Evolutionary conservation across 2,329 filamentous ascomycete genomes (phyloP).

Genomic region (Ascochyta lentis): DNA sequence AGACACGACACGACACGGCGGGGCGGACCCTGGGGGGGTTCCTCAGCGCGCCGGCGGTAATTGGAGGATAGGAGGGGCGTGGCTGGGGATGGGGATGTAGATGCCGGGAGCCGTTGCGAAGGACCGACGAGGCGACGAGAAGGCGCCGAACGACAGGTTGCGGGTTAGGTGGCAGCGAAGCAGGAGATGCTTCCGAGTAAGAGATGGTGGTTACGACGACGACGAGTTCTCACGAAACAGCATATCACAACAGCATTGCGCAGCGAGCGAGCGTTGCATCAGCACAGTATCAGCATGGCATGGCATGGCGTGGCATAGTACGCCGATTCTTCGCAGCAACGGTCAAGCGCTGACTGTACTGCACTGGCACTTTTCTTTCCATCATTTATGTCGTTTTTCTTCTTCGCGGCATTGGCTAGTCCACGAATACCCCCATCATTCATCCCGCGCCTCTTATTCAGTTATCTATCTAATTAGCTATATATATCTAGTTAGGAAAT

Average conservation of each 20-base stretch:
- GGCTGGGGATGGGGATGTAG: neutral
- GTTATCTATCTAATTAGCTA: too few species aligned
- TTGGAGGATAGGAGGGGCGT: neutral
- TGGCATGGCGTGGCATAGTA: neutral
- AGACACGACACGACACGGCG: too few species aligned
- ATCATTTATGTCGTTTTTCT: neutral
- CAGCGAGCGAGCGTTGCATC: neutral
- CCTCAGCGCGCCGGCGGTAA: neutral
- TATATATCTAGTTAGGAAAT: too few species aligned
- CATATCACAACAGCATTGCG: neutral
- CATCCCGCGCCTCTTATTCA: too few species aligned
- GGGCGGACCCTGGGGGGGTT: slow-evolving; percentile 1
- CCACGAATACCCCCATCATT: too few species aligned
- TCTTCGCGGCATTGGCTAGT: too few species aligned
- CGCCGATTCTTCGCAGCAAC: neutral
- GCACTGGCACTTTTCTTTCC: neutral
- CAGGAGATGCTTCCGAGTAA: neutral
- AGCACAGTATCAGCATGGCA: neutral
- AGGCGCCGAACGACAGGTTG: neutral
- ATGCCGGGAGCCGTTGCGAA: neutral
- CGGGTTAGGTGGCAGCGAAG: neutral
- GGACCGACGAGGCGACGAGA: neutral
- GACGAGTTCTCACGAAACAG: neutral
- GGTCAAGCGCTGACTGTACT: slow-evolving; percentile 17
- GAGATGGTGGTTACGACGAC: neutral